These are phyloP conservation scores for Triangularia verruculosa DNA, from an alignment of 2,329 filamentous ascomycete genomes.

Conservation along the genomic window DNA sequence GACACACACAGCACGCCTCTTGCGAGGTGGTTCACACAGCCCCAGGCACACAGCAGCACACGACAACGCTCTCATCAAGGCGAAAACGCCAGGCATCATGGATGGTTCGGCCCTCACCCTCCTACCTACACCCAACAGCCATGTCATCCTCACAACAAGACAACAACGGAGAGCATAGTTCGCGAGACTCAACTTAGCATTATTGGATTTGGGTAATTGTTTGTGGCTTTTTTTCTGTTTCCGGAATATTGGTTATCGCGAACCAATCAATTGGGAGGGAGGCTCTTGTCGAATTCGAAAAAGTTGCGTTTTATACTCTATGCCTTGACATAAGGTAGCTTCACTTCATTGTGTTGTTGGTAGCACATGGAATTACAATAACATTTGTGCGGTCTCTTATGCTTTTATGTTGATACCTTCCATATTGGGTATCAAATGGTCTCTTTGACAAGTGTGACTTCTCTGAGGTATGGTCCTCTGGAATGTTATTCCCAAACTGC, in stretches of 20 bases:
- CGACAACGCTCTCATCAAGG: neutral
- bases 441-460: too few species aligned
- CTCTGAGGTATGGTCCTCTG: too few species aligned
- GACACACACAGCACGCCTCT: neutral
- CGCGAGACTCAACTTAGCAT: neutral
- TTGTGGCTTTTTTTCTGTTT: neutral
- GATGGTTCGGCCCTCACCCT: neutral
- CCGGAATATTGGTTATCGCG: neutral
- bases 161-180: neutral
- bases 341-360: neutral
- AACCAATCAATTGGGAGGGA: constrained; percentile 9
- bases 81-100: neutral
- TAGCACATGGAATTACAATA: neutral
- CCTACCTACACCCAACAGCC: neutral
- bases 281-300: constrained; percentile 16
- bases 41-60: neutral
- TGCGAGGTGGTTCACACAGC: neutral
- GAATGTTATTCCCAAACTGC: too few species aligned
- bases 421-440: too few species aligned
- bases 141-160: neutral
- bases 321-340: too few species aligned
- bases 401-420: too few species aligned
- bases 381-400: neutral
- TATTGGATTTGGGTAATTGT: neutral
- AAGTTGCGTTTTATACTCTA: neutral